Evolutionary conservation across 306 rosid species (phyloP), one percentile per base, ranked within the genome.

Genomic region (Aeschynomene evenia): DNA sequence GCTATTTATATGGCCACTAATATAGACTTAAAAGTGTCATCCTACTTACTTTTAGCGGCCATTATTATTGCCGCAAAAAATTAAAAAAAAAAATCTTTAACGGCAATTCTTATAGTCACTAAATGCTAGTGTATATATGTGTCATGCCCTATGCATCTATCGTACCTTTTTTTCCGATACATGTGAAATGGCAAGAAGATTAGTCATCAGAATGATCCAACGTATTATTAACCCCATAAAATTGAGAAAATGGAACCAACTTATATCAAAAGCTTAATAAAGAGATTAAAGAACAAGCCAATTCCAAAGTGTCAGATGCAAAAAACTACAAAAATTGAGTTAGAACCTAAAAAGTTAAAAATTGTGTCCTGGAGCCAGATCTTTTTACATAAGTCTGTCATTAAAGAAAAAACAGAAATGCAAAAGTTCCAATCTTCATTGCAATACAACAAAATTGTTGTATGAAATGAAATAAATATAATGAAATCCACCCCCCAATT

Each of bases 381-480:
- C 63, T 54, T 66, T 75, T n/a, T 66, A 74, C 45, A 57, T 46
- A 10, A n/a, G n/a, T n/a, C n/a, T n/a, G n/a, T n/a, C n/a, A n/a
- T n/a, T n/a, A n/a, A n/a, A n/a, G n/a, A n/a, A n/a, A 54, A 55
- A 1, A 65, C 48, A 18, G 34, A 33, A 33, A 33, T 31, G 73
- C 73, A 31, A 16, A 55, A 55, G 45, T 59, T 51, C 31, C 14
- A 43, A 65, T 24, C 66, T 65, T 54, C 58, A 63, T 63, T 53
- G 57, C 72, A 53, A 52, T 54, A 64, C 56, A 33, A 18, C 18
- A 21, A 46, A 42, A 43, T 45, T 26, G 60, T 26, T 52, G 65
- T 14, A 64, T 53, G 66, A 64, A 3, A 39, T n/a, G n/a, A 37
- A 37, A 37, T 11, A 4, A 37, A 9, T n/a, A 11, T 37, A 28